Evolutionary conservation across 495 filamentous ascomycete species (phyloP).

Genomic region (Lasiosphaeria hispida): DNA sequence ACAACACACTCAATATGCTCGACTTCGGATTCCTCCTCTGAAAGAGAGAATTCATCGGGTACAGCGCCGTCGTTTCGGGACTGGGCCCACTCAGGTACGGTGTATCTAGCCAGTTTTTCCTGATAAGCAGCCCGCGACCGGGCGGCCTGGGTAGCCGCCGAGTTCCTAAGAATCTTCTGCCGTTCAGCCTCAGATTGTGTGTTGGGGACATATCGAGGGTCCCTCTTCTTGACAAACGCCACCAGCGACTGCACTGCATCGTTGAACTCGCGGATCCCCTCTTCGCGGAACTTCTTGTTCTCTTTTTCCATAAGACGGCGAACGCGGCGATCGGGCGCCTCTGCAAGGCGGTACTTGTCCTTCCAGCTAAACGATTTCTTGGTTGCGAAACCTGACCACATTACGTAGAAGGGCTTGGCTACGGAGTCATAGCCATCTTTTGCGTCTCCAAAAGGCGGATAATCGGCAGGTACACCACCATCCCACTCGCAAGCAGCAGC

Average conservation of each 20-base stretch:
- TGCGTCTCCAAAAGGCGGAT: slow-evolving; percentile 76
- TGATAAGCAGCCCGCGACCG: slow-evolving; percentile 77
- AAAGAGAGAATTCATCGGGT: slow-evolving; percentile 41
- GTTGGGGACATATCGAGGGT: slow-evolving; percentile 72
- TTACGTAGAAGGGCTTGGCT: slow-evolving; percentile 76
- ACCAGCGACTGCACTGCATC: slow-evolving; percentile 86
- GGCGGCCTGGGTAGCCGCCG: slow-evolving; percentile 79
- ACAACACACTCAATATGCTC: slow-evolving; percentile 84
- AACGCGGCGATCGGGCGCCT: slow-evolving; percentile 81
- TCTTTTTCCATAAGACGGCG: slow-evolving; percentile 92
- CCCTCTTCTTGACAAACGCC: slow-evolving; percentile 86
- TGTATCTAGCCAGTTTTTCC: slow-evolving; percentile 61
- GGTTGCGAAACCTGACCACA: slow-evolving; percentile 80
- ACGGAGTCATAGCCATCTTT: slow-evolving; percentile 66
- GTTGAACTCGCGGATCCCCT: slow-evolving; percentile 83
- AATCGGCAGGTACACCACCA: slow-evolving; percentile 51
- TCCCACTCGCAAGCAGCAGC: slow-evolving; percentile 67
- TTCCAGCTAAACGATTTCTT: slow-evolving; percentile 86
- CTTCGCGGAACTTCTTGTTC: slow-evolving; percentile 82
- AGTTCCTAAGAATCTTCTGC: slow-evolving; percentile 74
- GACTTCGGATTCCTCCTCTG: slow-evolving; percentile 55
- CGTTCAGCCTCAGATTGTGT: slow-evolving; percentile 74
- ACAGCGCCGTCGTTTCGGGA: slow-evolving; percentile 45
- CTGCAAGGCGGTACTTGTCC: slow-evolving; percentile 74
- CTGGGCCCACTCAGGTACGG: slow-evolving; percentile 76